phyloP scores from a whole-genome alignment of 805 yeast species.

The Nematodospora valgi region DNA sequence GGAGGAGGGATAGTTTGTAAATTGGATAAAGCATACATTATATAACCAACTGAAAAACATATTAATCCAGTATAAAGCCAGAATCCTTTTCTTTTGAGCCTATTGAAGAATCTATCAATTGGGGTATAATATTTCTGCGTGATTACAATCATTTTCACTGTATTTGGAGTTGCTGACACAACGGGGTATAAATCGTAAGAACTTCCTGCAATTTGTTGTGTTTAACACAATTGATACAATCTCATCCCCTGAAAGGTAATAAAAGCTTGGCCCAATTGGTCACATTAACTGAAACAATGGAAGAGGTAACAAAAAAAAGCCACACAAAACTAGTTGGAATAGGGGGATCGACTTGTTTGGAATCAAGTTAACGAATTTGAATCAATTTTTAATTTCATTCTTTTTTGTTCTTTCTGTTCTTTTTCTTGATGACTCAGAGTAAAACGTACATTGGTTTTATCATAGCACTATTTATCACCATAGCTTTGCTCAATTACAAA shows the following conservation, averaged over 20 bases:
- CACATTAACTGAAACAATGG: too few species aligned
- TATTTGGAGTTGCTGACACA: too few species aligned
- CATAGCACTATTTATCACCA: background rate
- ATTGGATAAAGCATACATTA: conserved; percentile 17
- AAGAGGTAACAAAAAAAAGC: too few species aligned
- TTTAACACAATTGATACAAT: too few species aligned
- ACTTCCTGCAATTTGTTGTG: too few species aligned
- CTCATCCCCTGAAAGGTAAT: too few species aligned
- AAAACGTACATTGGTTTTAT: conserved; percentile 1
- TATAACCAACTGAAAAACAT: conserved; percentile 25
- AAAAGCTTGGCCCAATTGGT: too few species aligned
- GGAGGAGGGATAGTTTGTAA: conserved; percentile 15
- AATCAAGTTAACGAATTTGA: too few species aligned
- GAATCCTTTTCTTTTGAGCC: conserved; percentile 32
- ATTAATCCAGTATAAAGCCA: conserved; percentile 31
- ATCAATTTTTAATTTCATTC: background rate
- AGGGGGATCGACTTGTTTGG: too few species aligned
- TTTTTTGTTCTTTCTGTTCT: conserved; percentile 1
- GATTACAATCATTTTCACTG: conserved; percentile 2
- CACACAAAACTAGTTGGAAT: too few species aligned
- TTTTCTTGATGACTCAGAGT: conserved; percentile 3
- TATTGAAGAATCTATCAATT: conserved; percentile 27
- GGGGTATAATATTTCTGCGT: conserved; percentile 18
- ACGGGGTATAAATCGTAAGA: too few species aligned
- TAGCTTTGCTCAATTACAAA: conserved; percentile 2